Evolutionary conservation across 768 basidiomycete genomes (phyloP).

Genomic region (Russula brevipes): DNA sequence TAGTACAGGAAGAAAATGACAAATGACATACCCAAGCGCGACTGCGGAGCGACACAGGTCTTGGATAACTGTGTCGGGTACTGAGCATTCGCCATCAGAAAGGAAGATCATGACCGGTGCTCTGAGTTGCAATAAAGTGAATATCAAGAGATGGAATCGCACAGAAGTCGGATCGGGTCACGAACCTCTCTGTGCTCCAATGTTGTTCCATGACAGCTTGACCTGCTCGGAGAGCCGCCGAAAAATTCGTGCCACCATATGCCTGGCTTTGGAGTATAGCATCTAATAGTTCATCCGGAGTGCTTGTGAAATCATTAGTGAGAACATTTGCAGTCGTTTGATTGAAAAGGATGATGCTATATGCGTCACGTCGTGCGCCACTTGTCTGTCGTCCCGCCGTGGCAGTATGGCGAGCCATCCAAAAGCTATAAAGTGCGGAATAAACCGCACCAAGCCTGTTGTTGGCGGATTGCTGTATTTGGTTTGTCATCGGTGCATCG

Average conservation of each 20-base stretch:
- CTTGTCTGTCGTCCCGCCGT: constrained; percentile 25
- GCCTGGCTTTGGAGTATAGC: constrained; percentile 34
- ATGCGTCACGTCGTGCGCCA: constrained; percentile 44
- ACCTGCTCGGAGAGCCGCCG: constrained; percentile 36
- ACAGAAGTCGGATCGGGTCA: neutral
- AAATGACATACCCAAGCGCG: constrained; percentile 38
- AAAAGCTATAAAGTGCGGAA: constrained; percentile 51
- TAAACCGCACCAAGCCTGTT: constrained; percentile 57
- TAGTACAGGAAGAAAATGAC: neutral
- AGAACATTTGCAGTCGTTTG: constrained; percentile 27
- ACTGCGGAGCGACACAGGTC: constrained; percentile 41
- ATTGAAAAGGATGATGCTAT: constrained; percentile 50
- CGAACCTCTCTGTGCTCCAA: constrained; percentile 50
- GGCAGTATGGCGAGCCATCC: constrained; percentile 46
- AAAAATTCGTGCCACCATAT: constrained; percentile 42
- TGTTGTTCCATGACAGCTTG: constrained; percentile 38
- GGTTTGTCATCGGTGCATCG: constrained; percentile 39
- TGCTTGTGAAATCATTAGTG: constrained; percentile 43
- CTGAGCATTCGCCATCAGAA: constrained; percentile 48
- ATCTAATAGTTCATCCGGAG: constrained; percentile 42
- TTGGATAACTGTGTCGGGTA: constrained; percentile 37
- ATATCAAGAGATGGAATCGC: neutral
- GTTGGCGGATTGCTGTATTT: constrained; percentile 36
- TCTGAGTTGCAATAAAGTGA: constrained; percentile 30
- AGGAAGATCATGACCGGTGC: constrained; percentile 52